Conservation (phyloP, 202 grass and related monocot species). For the Eragrostis tef region DNA sequence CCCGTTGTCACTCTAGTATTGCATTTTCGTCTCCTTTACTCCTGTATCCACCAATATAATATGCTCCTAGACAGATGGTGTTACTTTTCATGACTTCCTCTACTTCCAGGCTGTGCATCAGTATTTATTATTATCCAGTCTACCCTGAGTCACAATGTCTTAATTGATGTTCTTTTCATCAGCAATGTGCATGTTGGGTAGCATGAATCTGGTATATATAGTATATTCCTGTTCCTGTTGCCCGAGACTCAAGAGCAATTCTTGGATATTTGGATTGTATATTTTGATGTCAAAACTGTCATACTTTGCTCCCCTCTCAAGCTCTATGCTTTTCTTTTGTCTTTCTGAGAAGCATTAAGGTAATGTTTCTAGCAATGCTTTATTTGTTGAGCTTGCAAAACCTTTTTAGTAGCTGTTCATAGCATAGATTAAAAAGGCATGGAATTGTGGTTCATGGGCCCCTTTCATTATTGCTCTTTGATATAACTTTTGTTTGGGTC, state of each 20-base stretch:
- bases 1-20: neutral
- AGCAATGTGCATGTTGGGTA: slow-evolving; percentile 1
- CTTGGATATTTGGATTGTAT: neutral
- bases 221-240: neutral
- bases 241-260: neutral
- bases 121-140: neutral
- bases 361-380: neutral
- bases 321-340: neutral
- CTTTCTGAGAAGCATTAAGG: neutral
- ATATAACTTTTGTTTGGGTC: slow-evolving; percentile 49
- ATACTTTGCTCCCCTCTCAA: slow-evolving; percentile 2
- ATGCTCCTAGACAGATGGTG: neutral
- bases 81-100: neutral
- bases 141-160: neutral
- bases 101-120: neutral
- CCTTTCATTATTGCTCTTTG: slow-evolving; percentile 44
- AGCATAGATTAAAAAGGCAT: slow-evolving; percentile 32
- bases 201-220: slow-evolving; percentile 6
- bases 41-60: neutral
- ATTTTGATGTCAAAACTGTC: neutral
- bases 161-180: neutral
- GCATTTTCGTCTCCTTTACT: neutral
- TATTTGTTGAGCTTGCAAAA: slow-evolving; percentile 8
- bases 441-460: slow-evolving; percentile 27
- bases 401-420: slow-evolving; percentile 30